A percentile compares a stretch with the other conserved stretches of the same genome.
These are phyloP conservation scores for Nemania diffusa DNA, from an alignment of 2,329 filamentous ascomycete genomes.

Conservation along the genomic window DNA sequence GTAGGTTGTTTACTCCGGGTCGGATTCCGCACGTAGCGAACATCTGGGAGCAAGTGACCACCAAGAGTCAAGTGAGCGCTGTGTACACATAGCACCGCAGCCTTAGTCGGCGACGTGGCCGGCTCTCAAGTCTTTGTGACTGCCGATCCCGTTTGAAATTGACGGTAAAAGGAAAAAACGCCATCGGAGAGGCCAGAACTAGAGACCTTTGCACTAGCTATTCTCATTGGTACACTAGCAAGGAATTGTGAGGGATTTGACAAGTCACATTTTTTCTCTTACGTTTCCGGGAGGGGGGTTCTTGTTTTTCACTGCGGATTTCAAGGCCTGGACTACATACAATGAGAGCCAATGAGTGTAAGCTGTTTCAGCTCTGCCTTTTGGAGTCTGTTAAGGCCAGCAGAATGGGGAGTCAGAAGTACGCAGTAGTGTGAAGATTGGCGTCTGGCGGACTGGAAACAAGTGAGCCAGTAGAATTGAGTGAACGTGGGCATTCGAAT, in stretches of 20 bases:
- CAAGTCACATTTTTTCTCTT: not conserved
- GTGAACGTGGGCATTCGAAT: too few species aligned
- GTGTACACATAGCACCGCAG: slow-evolving; percentile 25
- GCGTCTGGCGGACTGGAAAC: slow-evolving; percentile 4
- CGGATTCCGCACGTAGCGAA: slow-evolving; percentile 10
- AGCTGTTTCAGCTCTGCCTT: slow-evolving; percentile 3
- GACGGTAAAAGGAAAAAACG: not conserved
- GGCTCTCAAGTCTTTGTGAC: slow-evolving; percentile 1
- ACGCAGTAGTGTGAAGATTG: slow-evolving; percentile 5
- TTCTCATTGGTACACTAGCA: not conserved
- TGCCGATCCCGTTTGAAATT: slow-evolving; percentile 6
- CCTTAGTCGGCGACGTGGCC: slow-evolving; percentile 21
- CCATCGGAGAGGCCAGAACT: not conserved
- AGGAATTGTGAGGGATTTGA: not conserved
- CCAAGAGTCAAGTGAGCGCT: not conserved
- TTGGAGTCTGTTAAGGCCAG: not conserved
- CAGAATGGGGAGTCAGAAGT: too few species aligned
- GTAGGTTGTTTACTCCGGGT: not conserved
- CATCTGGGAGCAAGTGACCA: not conserved
- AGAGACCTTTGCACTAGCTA: not conserved
- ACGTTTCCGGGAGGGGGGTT: too few species aligned
- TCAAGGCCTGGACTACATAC: not conserved
- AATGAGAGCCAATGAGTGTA: too few species aligned
- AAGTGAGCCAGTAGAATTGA: slow-evolving; percentile 4
- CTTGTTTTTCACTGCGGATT: not conserved